These are phyloP conservation scores for Jackrogersella minutella DNA, from an alignment of 495 filamentous ascomycete genomes.

Conservation along the genomic window DNA sequence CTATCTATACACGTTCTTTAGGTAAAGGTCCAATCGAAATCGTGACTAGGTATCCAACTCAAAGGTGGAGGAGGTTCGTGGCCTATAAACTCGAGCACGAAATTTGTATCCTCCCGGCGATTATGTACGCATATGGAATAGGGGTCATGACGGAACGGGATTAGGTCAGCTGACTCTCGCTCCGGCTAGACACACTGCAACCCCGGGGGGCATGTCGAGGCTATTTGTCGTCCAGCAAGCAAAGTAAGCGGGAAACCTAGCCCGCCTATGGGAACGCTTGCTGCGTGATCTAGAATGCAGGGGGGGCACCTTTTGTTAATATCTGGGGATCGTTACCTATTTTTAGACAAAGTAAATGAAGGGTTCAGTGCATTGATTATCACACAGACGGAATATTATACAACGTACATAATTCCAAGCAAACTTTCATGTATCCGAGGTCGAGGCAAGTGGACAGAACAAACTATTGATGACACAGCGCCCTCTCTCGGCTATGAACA, in stretches of 20 bases:
- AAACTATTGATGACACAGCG: too few relatives aligned
- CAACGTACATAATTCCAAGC: too few relatives aligned
- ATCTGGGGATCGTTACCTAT: slow-evolving; percentile 16
- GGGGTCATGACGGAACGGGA: background rate
- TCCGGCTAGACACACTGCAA: background rate
- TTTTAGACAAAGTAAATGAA: slow-evolving; percentile 25
- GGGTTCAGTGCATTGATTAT: background rate
- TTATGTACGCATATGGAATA: too few relatives aligned
- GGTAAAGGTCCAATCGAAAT: background rate
- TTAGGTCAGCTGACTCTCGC: slow-evolving; percentile 14
- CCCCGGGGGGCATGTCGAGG: too few relatives aligned
- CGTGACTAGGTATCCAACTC: background rate
- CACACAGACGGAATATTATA: too few relatives aligned
- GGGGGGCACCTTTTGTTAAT: slow-evolving; percentile 7
- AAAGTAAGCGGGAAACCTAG: slow-evolving; percentile 9
- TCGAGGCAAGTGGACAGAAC: too few relatives aligned
- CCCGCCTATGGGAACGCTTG: slow-evolving; percentile 7
- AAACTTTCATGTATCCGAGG: too few relatives aligned
- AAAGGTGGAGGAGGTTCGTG: too few relatives aligned
- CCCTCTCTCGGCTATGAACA: too few relatives aligned
- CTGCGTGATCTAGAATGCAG: slow-evolving; percentile 7
- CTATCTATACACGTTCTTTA: background rate
- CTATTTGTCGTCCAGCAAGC: slow-evolving; percentile 5
- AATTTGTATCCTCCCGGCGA: too few relatives aligned
- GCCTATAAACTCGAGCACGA: too few relatives aligned